phyloP scores from a whole-genome alignment of 1,139 yeast species.

The Scheffersomyces parashehatae region DNA sequence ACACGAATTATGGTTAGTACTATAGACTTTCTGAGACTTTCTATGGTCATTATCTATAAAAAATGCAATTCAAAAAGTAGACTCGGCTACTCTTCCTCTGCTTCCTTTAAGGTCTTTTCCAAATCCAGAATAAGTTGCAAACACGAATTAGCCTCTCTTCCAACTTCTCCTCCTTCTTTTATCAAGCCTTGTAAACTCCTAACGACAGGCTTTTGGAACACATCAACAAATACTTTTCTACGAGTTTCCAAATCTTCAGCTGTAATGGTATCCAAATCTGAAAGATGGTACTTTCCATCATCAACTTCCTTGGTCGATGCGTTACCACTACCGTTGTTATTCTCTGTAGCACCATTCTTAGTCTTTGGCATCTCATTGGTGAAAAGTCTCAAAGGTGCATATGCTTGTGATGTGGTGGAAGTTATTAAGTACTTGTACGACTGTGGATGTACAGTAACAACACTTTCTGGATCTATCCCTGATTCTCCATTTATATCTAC shows the following conservation, averaged over 20 bases:
- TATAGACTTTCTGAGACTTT: too few species aligned
- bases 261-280: conserved; percentile 35
- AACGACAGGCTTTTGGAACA: conserved; percentile 49
- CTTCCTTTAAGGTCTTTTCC: conserved; percentile 1
- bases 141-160: conserved; percentile 54
- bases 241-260: conserved; percentile 68
- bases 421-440: conserved; percentile 57
- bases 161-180: conserved; percentile 77
- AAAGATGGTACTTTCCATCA: conserved; percentile 28
- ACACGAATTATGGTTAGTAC: too few species aligned
- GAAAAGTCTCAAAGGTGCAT: conserved; percentile 56
- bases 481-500: conserved; percentile 1
- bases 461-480: conserved; percentile 4
- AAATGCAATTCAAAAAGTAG: too few species aligned
- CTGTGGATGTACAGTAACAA: conserved; percentile 36
- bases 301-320: conserved; percentile 12
- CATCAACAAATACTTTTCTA: conserved; percentile 51
- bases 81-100: not conserved
- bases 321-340: conserved; percentile 2
- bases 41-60: too few species aligned
- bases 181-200: conserved; percentile 53
- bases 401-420: conserved; percentile 55
- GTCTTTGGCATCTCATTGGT: conserved; percentile 32
- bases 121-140: conserved; percentile 19
- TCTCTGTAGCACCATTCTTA: conserved; percentile 3